A percentile compares a stretch with the other conserved stretches of the same genome.
Conservation (phyloP, 257 asterid species). For the Fraxinus pennsylvanica region DNA sequence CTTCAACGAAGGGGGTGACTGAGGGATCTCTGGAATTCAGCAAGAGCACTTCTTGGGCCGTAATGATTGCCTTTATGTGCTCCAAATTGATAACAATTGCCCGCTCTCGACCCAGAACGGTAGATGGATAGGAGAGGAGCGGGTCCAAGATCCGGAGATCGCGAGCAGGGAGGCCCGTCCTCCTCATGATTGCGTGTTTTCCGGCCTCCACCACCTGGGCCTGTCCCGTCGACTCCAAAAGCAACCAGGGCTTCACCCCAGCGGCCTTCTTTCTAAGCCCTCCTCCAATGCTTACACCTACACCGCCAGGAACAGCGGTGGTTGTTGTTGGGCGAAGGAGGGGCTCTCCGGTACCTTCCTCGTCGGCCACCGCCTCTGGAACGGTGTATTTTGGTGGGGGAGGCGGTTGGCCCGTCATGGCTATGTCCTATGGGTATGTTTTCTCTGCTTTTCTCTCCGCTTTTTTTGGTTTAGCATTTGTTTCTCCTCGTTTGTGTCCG, state of each 20-base stretch:
- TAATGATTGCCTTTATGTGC: constrained; percentile 95
- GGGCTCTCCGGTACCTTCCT: constrained; percentile 20
- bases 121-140: constrained; percentile 77
- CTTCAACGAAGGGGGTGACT: constrained; percentile 81
- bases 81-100: constrained; percentile 92
- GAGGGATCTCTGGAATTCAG: constrained; percentile 90
- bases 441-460: neutral
- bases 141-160: constrained; percentile 96
- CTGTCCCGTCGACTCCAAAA: constrained; percentile 77
- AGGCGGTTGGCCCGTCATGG: constrained; percentile 42
- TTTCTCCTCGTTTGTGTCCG: no score
- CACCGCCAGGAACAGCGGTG: constrained; percentile 17
- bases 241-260: constrained; percentile 86
- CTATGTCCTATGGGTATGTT: neutral
- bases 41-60: constrained; percentile 82
- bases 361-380: constrained; percentile 40
- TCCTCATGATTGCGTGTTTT: constrained; percentile 90
- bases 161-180: constrained; percentile 96
- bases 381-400: constrained; percentile 38
- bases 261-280: constrained; percentile 76
- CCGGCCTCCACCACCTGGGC: constrained; percentile 86
- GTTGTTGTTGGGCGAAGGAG: constrained; percentile 32
- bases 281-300: constrained; percentile 26
- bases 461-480: no score
- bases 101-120: constrained; percentile 89